Base-by-base conservation (phyloP, 495 filamentous ascomycete genomes). In the Delitschia confertaspora region DNA sequence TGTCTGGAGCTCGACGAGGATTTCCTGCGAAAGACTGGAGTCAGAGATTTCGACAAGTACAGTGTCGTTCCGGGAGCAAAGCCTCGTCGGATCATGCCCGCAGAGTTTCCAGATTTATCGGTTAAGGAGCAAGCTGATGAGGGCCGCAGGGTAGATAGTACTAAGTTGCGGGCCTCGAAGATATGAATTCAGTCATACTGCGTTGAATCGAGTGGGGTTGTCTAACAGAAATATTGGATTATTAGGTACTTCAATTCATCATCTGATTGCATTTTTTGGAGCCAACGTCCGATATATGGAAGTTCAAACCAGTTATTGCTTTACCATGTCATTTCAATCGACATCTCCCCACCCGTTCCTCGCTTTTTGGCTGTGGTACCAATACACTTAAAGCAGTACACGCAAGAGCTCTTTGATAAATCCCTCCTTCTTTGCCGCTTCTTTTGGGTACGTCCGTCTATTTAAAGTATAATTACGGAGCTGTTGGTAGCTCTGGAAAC, bases 101-200 rank as follows among this genome's bases (percentile, higher is more conserved):
- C 58, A 0, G 56, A 70, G 44, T 69, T 93, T 49, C 86, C 86
- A 1, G 71, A 80, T 33, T 51, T 93, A 40, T 73, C 69, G 24
- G 84, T 93, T 11, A 72, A 66, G 16, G 86, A 93, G 67, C 85
- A 93, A 60, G 79, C 79, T 46, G 86, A 93, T 50, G 83, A 93
- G 59, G 86, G 86, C 3, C 69, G 66, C 57, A 71, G 75, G 46
- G 71, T 78, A 59, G 82, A 91, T 63, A 89, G 83, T 60, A 65
- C 56, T 1, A 58, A 64, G n/a, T 14, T 54, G 18, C 35, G 47
- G n/a, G 17, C 38, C 6, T 48, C 60, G 41, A 66, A 60, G 47
- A 46, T 66, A 32, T 66, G 49, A 60, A 41, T 7, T n/a, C n/a
- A n/a, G n/a, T n/a, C n/a, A n/a, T n/a, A n/a, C n/a, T n/a, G n/a